A percentile compares a stretch with the other conserved stretches of the same genome.
Conservation (phyloP, 2,329 filamentous ascomycete genomes). For the Neocucurbitaria cava region DNA sequence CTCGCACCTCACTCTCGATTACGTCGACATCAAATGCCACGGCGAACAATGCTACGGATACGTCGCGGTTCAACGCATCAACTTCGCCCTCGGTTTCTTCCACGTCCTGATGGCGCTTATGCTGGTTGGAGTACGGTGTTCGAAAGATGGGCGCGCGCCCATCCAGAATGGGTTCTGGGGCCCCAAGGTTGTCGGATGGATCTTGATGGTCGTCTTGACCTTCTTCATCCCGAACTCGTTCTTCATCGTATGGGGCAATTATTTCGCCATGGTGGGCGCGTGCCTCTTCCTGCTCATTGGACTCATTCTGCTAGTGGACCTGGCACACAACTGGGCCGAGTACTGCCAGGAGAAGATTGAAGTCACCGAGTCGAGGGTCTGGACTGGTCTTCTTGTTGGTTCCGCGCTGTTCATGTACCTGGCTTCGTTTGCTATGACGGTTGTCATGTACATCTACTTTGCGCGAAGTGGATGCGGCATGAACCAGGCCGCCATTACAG, state of each 20-base stretch:
- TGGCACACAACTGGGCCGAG: constrained; percentile 97
- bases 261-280: constrained; percentile 84
- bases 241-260: constrained; percentile 96
- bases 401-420: constrained; percentile 95
- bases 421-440: constrained; percentile 88
- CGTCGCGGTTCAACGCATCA: constrained; percentile 95
- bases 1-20: constrained; percentile 89
- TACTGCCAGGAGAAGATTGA: constrained; percentile 95
- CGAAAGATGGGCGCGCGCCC: constrained; percentile 83
- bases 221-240: constrained; percentile 96
- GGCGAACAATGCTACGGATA: constrained; percentile 93
- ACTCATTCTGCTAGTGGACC: constrained; percentile 88
- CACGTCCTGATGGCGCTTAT: constrained; percentile 86
- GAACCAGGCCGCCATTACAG: constrained; percentile 94
- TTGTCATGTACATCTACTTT: constrained; percentile 98
- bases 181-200: constrained; percentile 90
- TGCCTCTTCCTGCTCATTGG: constrained; percentile 94
- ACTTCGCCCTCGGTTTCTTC: constrained; percentile 94
- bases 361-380: constrained; percentile 80
- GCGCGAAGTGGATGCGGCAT: constrained; percentile 81
- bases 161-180: constrained; percentile 99
- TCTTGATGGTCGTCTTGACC: constrained; percentile 83
- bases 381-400: constrained; percentile 87
- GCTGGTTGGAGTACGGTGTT: constrained; percentile 84
- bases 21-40: constrained; percentile 90